phyloP scores from a whole-genome alignment of 768 basidiomycete genomes.

The Pholiota microspora region DNA sequence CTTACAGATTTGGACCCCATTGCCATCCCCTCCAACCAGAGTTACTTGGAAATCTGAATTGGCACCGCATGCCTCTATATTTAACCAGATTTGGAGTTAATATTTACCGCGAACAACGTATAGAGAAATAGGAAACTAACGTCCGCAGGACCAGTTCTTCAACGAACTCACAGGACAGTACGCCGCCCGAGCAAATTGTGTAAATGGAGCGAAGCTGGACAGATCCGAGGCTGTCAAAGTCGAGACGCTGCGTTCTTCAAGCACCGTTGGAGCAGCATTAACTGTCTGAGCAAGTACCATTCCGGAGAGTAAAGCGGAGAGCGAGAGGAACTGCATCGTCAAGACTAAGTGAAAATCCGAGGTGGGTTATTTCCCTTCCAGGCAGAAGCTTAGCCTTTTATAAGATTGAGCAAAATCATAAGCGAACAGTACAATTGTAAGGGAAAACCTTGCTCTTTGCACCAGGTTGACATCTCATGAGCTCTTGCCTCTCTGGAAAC shows the following conservation, averaged over 20 bases:
- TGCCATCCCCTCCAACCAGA: constrained; percentile 30
- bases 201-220: constrained; percentile 24
- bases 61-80: constrained; percentile 28
- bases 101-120: too few species aligned
- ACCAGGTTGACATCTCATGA: background rate
- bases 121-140: constrained; percentile 21
- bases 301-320: constrained; percentile 1
- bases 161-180: constrained; percentile 28
- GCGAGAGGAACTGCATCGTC: constrained; percentile 7
- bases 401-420: background rate
- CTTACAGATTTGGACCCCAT: constrained; percentile 31
- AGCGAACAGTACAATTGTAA: background rate
- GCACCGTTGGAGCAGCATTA: constrained; percentile 14
- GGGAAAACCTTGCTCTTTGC: background rate
- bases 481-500: background rate
- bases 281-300: constrained; percentile 1
- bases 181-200: constrained; percentile 32
- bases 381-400: background rate
- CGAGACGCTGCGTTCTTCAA: constrained; percentile 22
- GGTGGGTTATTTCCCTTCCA: background rate
- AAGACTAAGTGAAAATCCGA: background rate
- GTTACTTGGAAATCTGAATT: constrained; percentile 29
- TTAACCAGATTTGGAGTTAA: too few species aligned
- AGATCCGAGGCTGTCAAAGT: constrained; percentile 23
- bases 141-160: constrained; percentile 28